Percentiles rank a stretch among this genome's conserved stretches.
These are phyloP conservation scores for Mortierella sp. DNA, from an alignment of 371 early-diverging fungal genomes.

Conservation along the genomic window DNA sequence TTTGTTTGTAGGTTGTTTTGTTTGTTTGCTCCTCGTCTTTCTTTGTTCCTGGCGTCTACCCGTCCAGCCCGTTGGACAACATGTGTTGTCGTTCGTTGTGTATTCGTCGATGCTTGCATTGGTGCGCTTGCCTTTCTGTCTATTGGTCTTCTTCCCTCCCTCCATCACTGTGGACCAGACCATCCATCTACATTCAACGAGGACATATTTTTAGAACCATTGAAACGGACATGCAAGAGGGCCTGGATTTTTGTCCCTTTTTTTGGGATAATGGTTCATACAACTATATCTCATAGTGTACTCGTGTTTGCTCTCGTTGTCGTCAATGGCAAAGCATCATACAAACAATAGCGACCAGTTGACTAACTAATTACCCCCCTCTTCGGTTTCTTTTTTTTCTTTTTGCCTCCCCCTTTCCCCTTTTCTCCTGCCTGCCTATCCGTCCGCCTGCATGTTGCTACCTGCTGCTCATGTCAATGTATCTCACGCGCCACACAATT, in stretches of 20 bases:
- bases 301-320: slow-evolving; percentile 2
- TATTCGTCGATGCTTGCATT: not conserved
- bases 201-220: slow-evolving; percentile 1
- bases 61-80: not conserved
- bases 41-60: not conserved
- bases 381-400: not conserved
- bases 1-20: not conserved
- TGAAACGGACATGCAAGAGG: slow-evolving; percentile 4
- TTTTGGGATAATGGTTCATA: not conserved
- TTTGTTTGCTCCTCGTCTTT: not conserved
- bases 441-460: slow-evolving; percentile 15
- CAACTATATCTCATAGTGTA: not conserved
- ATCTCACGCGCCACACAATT: not conserved
- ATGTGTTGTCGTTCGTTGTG: not conserved
- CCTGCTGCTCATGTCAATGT: not conserved
- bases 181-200: not conserved
- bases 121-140: not conserved
- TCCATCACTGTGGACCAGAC: not conserved
- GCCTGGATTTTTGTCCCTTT: not conserved
- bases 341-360: not conserved
- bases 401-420: not conserved
- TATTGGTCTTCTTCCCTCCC: not conserved
- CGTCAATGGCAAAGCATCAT: not conserved
- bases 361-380: not conserved
- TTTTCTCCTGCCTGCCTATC: slow-evolving; percentile 6